These are phyloP conservation scores for Amanita subjunquillea DNA, from an alignment of 768 basidiomycete genomes.

Conservation along the genomic window DNA sequence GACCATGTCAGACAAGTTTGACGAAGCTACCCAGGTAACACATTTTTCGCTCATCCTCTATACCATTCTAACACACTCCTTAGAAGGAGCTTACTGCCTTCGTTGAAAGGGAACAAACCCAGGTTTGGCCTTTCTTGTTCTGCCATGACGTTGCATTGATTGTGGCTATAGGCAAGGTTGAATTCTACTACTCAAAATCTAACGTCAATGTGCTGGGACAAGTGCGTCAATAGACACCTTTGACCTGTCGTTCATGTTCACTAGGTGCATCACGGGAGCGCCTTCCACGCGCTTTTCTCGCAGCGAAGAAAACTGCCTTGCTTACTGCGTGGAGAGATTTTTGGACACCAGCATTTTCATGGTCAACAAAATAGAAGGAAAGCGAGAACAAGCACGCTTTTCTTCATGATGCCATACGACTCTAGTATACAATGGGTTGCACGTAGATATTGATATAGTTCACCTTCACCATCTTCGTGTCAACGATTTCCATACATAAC, in stretches of 20 bases:
- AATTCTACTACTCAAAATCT: slow-evolving; percentile 66
- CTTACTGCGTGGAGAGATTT: slow-evolving; percentile 89
- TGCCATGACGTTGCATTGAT: slow-evolving; percentile 5
- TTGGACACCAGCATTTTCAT: slow-evolving; percentile 79
- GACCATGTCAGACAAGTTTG: slow-evolving; percentile 51
- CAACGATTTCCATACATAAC: slow-evolving; percentile 29
- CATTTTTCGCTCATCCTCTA: slow-evolving; percentile 8
- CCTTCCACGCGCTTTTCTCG: slow-evolving; percentile 73
- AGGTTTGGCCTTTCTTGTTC: slow-evolving; percentile 31
- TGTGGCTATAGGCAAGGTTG: slow-evolving; percentile 30
- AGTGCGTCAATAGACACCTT: slow-evolving; percentile 41
- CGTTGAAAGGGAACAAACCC: slow-evolving; percentile 75
- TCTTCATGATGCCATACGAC: not conserved
- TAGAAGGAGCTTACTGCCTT: slow-evolving; percentile 80
- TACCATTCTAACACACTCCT: not conserved
- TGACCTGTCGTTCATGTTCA: slow-evolving; percentile 2
- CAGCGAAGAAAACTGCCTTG: slow-evolving; percentile 71
- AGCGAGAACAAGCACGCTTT: slow-evolving; percentile 18
- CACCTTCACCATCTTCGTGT: not conserved
- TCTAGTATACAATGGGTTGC: not conserved
- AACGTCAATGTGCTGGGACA: slow-evolving; percentile 87
- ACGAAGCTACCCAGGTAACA: slow-evolving; percentile 65
- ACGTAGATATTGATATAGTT: not conserved
- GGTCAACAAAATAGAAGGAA: slow-evolving; percentile 55
- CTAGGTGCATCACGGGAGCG: slow-evolving; percentile 72